Percentiles rank a stretch among this genome's conserved stretches.
These are phyloP conservation scores for Rauvolfia tetraphylla DNA, from an alignment of 257 asterid species.

Conservation along the genomic window DNA sequence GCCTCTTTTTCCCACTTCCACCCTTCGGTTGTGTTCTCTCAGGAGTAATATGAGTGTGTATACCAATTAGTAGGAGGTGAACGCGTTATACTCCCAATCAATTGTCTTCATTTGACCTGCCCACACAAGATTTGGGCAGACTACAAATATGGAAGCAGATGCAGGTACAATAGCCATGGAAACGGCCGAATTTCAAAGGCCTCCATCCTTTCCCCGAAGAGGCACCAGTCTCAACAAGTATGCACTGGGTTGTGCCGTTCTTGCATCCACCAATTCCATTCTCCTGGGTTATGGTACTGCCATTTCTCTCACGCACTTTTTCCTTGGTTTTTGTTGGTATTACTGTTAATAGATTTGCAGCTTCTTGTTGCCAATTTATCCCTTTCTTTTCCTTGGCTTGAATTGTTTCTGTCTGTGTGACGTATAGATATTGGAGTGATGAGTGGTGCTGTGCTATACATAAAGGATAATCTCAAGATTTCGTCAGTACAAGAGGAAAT, in stretches of 20 bases:
- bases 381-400: background rate
- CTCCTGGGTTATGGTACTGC: constrained; percentile 74
- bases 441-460: constrained; percentile 75
- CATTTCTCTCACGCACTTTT: no score
- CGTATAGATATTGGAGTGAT: constrained; percentile 68
- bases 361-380: background rate
- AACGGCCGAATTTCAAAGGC: background rate
- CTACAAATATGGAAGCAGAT: background rate
- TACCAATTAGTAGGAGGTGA: no score
- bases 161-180: background rate
- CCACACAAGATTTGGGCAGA: background rate
- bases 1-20: background rate
- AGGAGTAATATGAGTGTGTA: no score
- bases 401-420: background rate
- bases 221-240: constrained; percentile 48
- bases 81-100: no score
- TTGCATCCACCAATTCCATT: constrained; percentile 83
- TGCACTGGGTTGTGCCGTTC: constrained; percentile 66
- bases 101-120: background rate
- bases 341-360: background rate
- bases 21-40: background rate
- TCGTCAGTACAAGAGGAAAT: constrained; percentile 55
- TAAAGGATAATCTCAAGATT: constrained; percentile 54
- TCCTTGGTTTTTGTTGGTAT: background rate
- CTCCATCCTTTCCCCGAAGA: background rate